Percentiles rank a stretch among this genome's conserved stretches.
Conservation (phyloP, 495 filamentous ascomycete genomes). For the Collariella sp. region DNA sequence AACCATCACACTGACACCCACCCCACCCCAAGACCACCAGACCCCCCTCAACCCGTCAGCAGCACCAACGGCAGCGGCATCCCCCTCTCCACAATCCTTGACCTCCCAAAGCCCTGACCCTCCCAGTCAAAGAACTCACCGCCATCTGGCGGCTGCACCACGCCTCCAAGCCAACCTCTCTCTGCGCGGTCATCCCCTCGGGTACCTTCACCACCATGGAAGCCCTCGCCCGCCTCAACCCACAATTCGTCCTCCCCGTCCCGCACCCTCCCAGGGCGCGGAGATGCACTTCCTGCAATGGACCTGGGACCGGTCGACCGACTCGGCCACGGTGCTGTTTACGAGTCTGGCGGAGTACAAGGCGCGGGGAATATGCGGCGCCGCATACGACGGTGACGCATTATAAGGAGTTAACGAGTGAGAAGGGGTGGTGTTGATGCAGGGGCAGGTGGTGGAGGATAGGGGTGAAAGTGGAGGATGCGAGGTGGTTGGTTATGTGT, state of each 20-base stretch:
- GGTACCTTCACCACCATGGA: slow-evolving; percentile 62
- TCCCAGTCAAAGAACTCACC: slow-evolving; percentile 76
- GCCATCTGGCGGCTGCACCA: slow-evolving; percentile 89
- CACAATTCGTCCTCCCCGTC: slow-evolving; percentile 85
- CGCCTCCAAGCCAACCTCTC: slow-evolving; percentile 54
- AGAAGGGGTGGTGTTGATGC: slow-evolving; percentile 73
- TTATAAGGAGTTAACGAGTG: slow-evolving; percentile 65
- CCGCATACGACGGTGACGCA: slow-evolving; percentile 93
- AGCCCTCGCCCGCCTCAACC: slow-evolving; percentile 57
- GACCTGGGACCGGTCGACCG: slow-evolving; percentile 55
- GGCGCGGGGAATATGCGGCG: slow-evolving; percentile 73
- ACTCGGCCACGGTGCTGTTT: slow-evolving; percentile 78
- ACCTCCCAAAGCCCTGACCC: slow-evolving; percentile 63
- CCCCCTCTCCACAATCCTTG: slow-evolving; percentile 72
- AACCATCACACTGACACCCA: neutral
- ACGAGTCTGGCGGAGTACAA: slow-evolving; percentile 89
- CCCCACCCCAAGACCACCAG: slow-evolving; percentile 14
- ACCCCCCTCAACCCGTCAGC: slow-evolving; percentile 32
- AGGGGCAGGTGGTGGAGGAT: slow-evolving; percentile 68
- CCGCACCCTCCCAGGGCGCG: slow-evolving; percentile 58
- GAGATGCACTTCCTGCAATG: slow-evolving; percentile 81
- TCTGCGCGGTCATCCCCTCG: slow-evolving; percentile 72
- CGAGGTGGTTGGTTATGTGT: slow-evolving; percentile 82
- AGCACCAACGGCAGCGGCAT: slow-evolving; percentile 50
- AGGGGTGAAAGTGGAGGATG: slow-evolving; percentile 65